These are phyloP conservation scores for Wallemia mellicola DNA, from an alignment of 1,284 basidiomycete genomes.

Conservation along the genomic window DNA sequence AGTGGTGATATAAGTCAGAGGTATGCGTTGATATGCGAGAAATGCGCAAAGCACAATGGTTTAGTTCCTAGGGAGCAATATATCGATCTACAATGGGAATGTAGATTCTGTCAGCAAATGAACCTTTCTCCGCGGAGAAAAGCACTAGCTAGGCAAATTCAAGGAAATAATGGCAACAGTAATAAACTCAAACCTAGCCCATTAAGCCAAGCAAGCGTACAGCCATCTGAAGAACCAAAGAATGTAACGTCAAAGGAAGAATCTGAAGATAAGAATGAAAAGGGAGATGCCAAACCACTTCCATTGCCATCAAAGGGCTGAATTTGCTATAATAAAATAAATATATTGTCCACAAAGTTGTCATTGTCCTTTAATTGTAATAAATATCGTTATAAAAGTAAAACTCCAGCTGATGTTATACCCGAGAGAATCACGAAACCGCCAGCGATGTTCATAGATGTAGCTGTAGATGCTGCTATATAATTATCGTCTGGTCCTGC, in stretches of 20 bases:
- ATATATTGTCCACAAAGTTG: background rate
- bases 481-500: background rate
- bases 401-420: background rate
- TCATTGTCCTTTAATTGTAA: background rate
- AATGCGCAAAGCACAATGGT: slow-evolving; percentile 81
- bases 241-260: background rate
- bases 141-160: background rate
- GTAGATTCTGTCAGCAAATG: background rate
- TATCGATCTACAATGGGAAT: slow-evolving; percentile 33
- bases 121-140: background rate
- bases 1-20: slow-evolving; percentile 19
- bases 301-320: background rate
- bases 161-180: background rate
- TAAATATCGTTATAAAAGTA: background rate
- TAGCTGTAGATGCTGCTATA: background rate
- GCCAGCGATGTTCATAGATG: background rate
- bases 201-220: background rate
- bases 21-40: slow-evolving; percentile 79
- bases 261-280: background rate
- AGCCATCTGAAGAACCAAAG: too few species aligned
- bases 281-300: background rate
- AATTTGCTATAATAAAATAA: background rate
- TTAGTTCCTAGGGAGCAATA: slow-evolving; percentile 65
- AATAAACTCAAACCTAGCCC: background rate
- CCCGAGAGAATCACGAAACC: background rate